Evolutionary conservation across 306 rosid species (phyloP).

Genomic region (Trifolium repens): DNA sequence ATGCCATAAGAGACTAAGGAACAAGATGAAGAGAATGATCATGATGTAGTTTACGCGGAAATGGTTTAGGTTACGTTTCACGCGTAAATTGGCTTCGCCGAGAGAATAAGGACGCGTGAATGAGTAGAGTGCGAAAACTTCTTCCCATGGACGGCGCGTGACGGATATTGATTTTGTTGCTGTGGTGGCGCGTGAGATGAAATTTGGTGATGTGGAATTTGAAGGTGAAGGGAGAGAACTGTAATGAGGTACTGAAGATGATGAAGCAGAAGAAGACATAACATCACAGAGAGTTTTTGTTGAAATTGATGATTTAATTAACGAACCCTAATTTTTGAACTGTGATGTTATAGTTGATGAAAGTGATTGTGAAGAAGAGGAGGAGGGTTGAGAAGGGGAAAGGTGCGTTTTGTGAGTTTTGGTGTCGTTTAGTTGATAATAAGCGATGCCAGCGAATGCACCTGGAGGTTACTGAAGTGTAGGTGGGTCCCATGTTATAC

Average conservation of each 20-base stretch:
- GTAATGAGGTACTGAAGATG: conserved; percentile 51
- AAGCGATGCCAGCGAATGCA: conserved; percentile 40
- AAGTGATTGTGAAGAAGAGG: background rate
- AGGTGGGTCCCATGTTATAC: conserved; percentile 9
- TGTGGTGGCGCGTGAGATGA: conserved; percentile 39
- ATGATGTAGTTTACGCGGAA: conserved; percentile 74
- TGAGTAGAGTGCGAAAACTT: conserved; percentile 59
- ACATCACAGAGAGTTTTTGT: conserved; percentile 25
- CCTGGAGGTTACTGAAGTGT: conserved; percentile 18
- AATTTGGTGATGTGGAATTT: background rate
- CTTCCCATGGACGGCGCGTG: conserved; percentile 74
- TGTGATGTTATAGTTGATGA: background rate
- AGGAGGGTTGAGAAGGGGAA: conserved; percentile 27
- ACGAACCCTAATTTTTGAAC: background rate
- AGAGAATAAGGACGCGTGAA: conserved; percentile 62
- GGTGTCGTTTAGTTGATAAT: conserved; percentile 37
- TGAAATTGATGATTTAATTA: conserved; percentile 8
- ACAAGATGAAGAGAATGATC: conserved; percentile 56
- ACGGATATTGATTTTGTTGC: conserved; percentile 32
- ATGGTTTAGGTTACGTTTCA: conserved; percentile 62
- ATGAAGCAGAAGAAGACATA: conserved; percentile 54
- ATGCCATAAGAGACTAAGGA: conserved; percentile 47
- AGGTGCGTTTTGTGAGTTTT: conserved; percentile 33
- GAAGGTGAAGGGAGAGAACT: conserved; percentile 34
- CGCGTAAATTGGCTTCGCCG: conserved; percentile 57